These are phyloP conservation scores for Schoenoplectus triqueter DNA, from an alignment of 202 grass and related monocot genomes.

Conservation along the genomic window DNA sequence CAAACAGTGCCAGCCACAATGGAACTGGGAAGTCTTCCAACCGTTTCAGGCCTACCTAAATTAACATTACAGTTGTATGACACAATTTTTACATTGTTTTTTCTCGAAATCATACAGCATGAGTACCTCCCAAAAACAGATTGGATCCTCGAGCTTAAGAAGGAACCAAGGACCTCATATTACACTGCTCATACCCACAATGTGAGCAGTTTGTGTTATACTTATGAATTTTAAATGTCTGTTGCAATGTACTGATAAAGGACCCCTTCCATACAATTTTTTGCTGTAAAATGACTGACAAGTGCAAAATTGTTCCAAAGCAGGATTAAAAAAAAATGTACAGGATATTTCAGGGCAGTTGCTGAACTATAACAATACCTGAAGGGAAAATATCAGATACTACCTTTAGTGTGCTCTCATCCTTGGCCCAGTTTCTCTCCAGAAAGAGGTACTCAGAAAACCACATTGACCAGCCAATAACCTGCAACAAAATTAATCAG, in stretches of 20 bases:
- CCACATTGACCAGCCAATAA: constrained; percentile 99
- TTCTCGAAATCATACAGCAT: constrained; percentile 8
- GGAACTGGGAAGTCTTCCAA: constrained; percentile 75
- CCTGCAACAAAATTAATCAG: constrained; percentile 51
- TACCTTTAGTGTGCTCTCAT: constrained; percentile 82
- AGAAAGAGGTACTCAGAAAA: constrained; percentile 91
- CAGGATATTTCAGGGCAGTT: not conserved
- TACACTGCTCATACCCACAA: not conserved
- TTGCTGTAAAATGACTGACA: not conserved
- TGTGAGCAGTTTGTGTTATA: constrained; percentile 8
- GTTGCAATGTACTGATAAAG: constrained; percentile 10
- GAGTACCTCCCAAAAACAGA: not conserved
- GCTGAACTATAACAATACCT: constrained; percentile 5
- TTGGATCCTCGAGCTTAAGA: not conserved
- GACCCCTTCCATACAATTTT: not conserved
- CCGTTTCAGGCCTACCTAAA: constrained; percentile 69
- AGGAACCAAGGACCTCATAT: not conserved
- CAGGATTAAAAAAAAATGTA: not conserved
- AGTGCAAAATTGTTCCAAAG: not conserved
- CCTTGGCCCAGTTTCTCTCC: constrained; percentile 86
- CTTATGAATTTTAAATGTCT: not conserved
- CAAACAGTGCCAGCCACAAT: constrained; percentile 90
- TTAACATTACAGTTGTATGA: constrained; percentile 35
- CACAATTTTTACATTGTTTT: not conserved
- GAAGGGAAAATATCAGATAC: constrained; percentile 24